These are phyloP conservation scores for Solanum hybrid DNA, from an alignment of 305 asterid genomes.

Conservation along the genomic window DNA sequence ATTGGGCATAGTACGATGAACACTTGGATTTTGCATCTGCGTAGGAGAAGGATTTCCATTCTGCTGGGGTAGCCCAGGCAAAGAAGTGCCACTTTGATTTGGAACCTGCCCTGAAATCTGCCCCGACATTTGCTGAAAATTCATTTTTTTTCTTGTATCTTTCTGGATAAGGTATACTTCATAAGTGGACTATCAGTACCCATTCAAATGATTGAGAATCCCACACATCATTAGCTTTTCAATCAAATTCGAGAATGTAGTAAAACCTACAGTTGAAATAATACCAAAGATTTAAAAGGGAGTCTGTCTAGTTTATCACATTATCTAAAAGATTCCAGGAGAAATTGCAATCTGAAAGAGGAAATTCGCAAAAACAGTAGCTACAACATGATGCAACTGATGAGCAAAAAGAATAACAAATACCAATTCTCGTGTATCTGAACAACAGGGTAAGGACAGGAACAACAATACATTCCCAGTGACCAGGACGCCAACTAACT, in stretches of 20 bases:
- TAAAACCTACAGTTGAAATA: neutral
- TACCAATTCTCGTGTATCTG: neutral
- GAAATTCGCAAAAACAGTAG: neutral
- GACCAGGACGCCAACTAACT: neutral
- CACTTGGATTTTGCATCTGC: slow-evolving; percentile 65
- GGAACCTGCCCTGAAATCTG: slow-evolving; percentile 73
- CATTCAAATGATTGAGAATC: neutral
- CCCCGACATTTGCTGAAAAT: slow-evolving; percentile 65
- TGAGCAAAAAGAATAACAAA: neutral
- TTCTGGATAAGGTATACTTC: neutral
- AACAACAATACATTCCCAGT: neutral
- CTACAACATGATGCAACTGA: neutral
- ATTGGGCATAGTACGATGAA: slow-evolving; percentile 33
- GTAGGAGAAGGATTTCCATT: slow-evolving; percentile 50
- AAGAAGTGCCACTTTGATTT: slow-evolving; percentile 51
- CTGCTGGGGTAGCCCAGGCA: slow-evolving; percentile 51
- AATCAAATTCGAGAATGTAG: neutral
- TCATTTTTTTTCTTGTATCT: slow-evolving; percentile 35
- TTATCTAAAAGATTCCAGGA: neutral
- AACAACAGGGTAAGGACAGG: neutral
- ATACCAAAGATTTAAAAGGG: neutral
- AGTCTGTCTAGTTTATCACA: neutral
- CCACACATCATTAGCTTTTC: neutral
- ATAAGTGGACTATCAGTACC: slow-evolving; percentile 1
- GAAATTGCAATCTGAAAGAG: neutral